These are phyloP conservation scores for Phytophthora lateralis DNA, from an alignment of 352 stramenopile genomes.

Conservation along the genomic window DNA sequence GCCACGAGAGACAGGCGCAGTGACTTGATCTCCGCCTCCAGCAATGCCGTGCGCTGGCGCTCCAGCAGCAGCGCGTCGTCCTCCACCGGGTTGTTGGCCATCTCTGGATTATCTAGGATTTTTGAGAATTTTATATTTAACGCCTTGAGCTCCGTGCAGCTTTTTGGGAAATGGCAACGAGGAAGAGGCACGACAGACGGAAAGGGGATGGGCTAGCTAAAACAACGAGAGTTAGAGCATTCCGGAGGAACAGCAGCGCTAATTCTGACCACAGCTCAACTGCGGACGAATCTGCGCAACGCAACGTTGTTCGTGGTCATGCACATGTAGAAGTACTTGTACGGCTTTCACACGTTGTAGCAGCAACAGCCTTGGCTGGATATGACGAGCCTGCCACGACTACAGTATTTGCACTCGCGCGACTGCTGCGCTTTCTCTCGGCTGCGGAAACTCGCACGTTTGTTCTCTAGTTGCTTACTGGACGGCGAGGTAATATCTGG, in stretches of 20 bases:
- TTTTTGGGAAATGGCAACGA: conserved; percentile 28
- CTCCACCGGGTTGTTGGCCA: conserved; percentile 27
- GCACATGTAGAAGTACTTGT: no score
- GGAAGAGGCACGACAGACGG: conserved; percentile 29
- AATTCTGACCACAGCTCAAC: background rate
- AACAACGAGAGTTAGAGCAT: background rate
- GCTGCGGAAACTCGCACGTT: no score
- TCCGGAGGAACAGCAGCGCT: background rate
- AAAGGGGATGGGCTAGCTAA: background rate
- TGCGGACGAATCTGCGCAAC: background rate
- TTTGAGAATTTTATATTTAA: no score
- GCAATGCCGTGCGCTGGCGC: conserved; percentile 70
- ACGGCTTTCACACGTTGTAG: no score
- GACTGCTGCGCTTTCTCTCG: no score
- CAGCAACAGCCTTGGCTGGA: no score
- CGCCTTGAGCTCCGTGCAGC: conserved; percentile 13
- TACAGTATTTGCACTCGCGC: no score
- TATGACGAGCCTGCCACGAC: no score
- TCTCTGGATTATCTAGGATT: background rate
- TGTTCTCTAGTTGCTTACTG: no score
- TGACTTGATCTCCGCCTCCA: conserved; percentile 72
- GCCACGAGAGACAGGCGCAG: conserved; percentile 75
- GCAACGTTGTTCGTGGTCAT: no score
- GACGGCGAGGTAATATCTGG: no score
- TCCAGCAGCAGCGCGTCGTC: conserved; percentile 69